Percentiles rank a stretch among this genome's conserved stretches.
phyloP scores from a whole-genome alignment of 192 early-diverging fungal genomes.

The Linnemannia elongata region DNA sequence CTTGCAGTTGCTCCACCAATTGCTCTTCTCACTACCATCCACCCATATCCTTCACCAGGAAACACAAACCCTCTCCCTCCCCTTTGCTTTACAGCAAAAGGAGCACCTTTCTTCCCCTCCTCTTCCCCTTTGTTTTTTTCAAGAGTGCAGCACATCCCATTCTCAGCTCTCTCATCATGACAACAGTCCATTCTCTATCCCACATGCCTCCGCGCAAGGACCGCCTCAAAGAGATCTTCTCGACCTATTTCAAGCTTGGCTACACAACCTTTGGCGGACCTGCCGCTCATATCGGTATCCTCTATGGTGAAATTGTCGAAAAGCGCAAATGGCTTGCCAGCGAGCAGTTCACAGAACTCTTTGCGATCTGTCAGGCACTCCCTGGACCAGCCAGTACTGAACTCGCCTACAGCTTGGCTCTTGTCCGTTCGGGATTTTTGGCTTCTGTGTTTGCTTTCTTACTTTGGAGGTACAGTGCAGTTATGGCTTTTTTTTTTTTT shows the following conservation, averaged over 20 bases:
- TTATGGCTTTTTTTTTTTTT: too few species aligned
- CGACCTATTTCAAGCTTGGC: slow-evolving; percentile 62
- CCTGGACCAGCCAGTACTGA: slow-evolving; percentile 73
- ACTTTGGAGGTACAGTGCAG: slow-evolving; percentile 62
- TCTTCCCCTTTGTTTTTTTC: neutral
- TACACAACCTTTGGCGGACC: slow-evolving; percentile 76
- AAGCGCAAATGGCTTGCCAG: slow-evolving; percentile 67
- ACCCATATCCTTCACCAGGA: neutral
- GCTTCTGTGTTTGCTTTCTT: slow-evolving; percentile 64
- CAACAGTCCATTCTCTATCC: neutral
- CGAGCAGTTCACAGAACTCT: slow-evolving; percentile 73
- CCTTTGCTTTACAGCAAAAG: neutral
- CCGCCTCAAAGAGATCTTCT: slow-evolving; percentile 31
- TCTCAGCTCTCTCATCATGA: neutral
- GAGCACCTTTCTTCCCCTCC: neutral
- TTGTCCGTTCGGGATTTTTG: slow-evolving; percentile 64
- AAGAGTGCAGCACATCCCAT: neutral
- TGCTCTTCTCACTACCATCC: neutral
- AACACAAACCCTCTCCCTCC: neutral
- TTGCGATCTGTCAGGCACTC: slow-evolving; percentile 72
- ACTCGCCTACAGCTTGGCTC: slow-evolving; percentile 64
- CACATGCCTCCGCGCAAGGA: slow-evolving; percentile 28
- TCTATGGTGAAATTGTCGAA: slow-evolving; percentile 68
- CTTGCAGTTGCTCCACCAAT: too few species aligned
- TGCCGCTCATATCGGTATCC: slow-evolving; percentile 68